Evolutionary conservation across 306 rosid species (phyloP).

Genomic region (Hylodesmum podocarpum): DNA sequence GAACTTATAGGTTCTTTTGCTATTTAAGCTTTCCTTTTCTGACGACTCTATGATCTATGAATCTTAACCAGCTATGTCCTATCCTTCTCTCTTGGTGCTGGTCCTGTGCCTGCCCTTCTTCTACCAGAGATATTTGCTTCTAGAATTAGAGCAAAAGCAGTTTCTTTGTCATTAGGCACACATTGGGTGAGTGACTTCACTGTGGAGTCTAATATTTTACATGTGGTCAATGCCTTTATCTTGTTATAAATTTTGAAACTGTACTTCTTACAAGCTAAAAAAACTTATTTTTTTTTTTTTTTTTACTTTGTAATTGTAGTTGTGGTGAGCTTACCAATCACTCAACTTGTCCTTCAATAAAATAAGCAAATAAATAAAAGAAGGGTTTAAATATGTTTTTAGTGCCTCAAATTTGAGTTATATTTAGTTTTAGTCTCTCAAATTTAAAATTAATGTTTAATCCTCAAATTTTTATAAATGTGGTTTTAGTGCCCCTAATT

Average conservation of each 20-base stretch:
- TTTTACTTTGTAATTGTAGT: neutral
- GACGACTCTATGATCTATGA: constrained; percentile 25
- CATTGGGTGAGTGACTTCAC: constrained; percentile 81
- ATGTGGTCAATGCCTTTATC: neutral
- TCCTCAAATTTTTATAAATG: too few relatives aligned
- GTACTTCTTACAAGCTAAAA: neutral
- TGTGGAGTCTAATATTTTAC: neutral
- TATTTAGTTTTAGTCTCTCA: too few relatives aligned
- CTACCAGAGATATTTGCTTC: constrained; percentile 97
- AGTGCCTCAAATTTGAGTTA: too few relatives aligned
- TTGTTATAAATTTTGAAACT: constrained; percentile 11
- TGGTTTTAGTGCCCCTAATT: too few relatives aligned
- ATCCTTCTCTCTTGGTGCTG: constrained; percentile 98
- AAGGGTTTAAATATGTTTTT: too few relatives aligned
- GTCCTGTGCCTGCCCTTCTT: constrained; percentile 99
- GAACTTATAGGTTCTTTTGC: neutral
- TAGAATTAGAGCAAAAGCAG: constrained; percentile 96
- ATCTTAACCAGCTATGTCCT: constrained; percentile 74
- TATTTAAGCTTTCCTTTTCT: neutral
- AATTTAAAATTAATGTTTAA: too few relatives aligned
- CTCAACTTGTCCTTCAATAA: neutral
- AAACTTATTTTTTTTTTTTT: neutral
- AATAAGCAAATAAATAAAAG: neutral
- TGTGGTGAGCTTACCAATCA: neutral
- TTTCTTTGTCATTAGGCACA: constrained; percentile 87